Evolutionary conservation across 2,329 filamentous ascomycete species (phyloP), one percentile per base, ranked within the genome.

Genomic region (Talaromyces amestolkiae): DNA sequence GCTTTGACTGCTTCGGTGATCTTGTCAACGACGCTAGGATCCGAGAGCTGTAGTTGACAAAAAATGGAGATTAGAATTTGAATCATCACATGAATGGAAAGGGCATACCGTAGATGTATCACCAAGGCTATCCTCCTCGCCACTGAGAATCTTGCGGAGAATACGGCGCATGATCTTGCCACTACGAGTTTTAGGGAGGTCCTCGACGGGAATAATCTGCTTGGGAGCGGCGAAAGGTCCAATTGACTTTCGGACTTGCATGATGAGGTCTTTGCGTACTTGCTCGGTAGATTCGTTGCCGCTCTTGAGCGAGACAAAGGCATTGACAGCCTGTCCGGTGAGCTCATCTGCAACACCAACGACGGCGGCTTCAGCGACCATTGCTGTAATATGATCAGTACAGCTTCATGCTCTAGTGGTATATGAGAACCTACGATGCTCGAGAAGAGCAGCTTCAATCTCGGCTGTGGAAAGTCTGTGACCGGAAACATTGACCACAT

Each of bases 111-210:
- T 98, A 22, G 91, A 91, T 41, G 85, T 96, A 75, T 99, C 95
- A 72, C 95, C 95, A 63, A 99, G 84, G 80, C 96, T 93, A 78
- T 99, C 95, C 81, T 97, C 94, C 83, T 99, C 95, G 41, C 94
- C 94, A 17, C 93, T 93, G 71, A 99, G 81, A 75, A 99, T 96
- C 91, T 99, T 99, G 73, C 95, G 87, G 83, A 99, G 81, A 75
- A 99, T 96, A 69, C 95, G 89, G 69, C 95, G 87, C 95, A 99
- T 99, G 75, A 99, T 99, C 90, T 99, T 99, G 70, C 95, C 95
- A 72, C 91, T 96, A 72, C 95, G 87, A 43, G 95, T 99, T 88
- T 99, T 98, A 73, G 95, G 95, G 70, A 99, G 86, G 77, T 99
- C 95, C 3, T 93, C 90, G 53, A 99, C 91, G 63, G 96, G 87